phyloP scores from a whole-genome alignment of 768 basidiomycete species.

The Rubroboletus pulcherrimus region DNA sequence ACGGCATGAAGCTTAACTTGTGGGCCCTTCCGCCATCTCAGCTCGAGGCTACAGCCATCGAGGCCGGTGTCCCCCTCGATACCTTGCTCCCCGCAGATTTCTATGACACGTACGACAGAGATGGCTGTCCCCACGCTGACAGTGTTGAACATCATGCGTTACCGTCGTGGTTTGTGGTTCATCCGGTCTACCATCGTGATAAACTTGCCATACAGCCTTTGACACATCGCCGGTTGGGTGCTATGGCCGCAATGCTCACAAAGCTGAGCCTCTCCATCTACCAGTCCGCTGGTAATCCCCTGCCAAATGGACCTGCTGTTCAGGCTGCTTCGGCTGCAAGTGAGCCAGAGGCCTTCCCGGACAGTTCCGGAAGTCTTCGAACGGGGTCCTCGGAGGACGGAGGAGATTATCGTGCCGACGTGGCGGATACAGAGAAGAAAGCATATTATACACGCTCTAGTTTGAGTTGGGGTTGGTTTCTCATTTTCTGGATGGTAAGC shows the following conservation, averaged over 20 bases:
- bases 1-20: slow-evolving; percentile 59
- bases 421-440: slow-evolving; percentile 43
- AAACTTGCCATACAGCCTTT: slow-evolving; percentile 28
- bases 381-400: slow-evolving; percentile 4
- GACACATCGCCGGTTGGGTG: slow-evolving; percentile 55
- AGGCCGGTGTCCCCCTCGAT: slow-evolving; percentile 60
- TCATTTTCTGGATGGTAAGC: slow-evolving; percentile 75
- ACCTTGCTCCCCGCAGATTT: slow-evolving; percentile 45
- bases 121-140: not conserved
- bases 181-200: slow-evolving; percentile 19
- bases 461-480: slow-evolving; percentile 57
- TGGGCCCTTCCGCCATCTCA: slow-evolving; percentile 52
- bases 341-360: not conserved
- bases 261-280: slow-evolving; percentile 45
- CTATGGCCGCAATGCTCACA: slow-evolving; percentile 54
- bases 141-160: not conserved
- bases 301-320: not conserved
- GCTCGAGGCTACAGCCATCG: slow-evolving; percentile 60
- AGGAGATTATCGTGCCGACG: slow-evolving; percentile 18
- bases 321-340: not conserved
- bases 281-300: slow-evolving; percentile 16
- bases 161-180: slow-evolving; percentile 17
- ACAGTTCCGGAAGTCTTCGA: slow-evolving; percentile 11
- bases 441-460: slow-evolving; percentile 55
- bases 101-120: slow-evolving; percentile 17